phyloP scores from a whole-genome alignment of 2,329 filamentous ascomycete genomes.

The Diaporthe aspalathi region DNA sequence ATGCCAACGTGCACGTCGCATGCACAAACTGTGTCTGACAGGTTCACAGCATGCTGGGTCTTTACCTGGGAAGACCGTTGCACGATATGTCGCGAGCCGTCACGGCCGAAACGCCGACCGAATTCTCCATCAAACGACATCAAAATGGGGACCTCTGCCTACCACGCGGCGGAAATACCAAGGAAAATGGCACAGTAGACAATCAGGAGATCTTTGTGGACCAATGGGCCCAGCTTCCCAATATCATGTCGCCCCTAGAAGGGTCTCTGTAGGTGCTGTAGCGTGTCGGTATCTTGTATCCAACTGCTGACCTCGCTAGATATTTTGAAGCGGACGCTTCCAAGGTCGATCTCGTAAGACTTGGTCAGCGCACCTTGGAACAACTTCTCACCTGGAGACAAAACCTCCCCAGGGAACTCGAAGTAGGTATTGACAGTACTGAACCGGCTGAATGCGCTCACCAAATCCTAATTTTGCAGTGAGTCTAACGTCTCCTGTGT shows the following conservation, averaged over 20 bases:
- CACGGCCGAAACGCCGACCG: slow-evolving; percentile 1
- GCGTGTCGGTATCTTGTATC: no score
- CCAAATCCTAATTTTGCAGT: slow-evolving; percentile 5
- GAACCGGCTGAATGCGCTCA: not conserved
- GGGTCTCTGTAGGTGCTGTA: not conserved
- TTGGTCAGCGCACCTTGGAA: not conserved
- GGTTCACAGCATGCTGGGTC: not conserved
- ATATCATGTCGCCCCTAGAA: slow-evolving; percentile 3
- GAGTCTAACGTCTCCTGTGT: not conserved
- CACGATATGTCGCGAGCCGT: not conserved
- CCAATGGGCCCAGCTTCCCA: slow-evolving; percentile 2
- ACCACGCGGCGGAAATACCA: no score
- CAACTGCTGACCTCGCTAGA: not conserved
- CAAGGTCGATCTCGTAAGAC: not conserved
- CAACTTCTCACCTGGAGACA: not conserved
- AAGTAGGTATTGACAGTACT: not conserved
- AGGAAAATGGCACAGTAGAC: not conserved
- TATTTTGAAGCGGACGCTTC: not conserved
- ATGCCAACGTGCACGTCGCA: no score
- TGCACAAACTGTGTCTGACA: not conserved
- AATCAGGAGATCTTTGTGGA: slow-evolving; percentile 1
- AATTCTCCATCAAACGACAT: not conserved
- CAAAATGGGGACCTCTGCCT: not conserved
- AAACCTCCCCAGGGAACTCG: not conserved
- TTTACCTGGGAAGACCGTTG: slow-evolving; percentile 2